phyloP scores from a whole-genome alignment of 257 asterid genomes.

The Cynanchum wilfordii region DNA sequence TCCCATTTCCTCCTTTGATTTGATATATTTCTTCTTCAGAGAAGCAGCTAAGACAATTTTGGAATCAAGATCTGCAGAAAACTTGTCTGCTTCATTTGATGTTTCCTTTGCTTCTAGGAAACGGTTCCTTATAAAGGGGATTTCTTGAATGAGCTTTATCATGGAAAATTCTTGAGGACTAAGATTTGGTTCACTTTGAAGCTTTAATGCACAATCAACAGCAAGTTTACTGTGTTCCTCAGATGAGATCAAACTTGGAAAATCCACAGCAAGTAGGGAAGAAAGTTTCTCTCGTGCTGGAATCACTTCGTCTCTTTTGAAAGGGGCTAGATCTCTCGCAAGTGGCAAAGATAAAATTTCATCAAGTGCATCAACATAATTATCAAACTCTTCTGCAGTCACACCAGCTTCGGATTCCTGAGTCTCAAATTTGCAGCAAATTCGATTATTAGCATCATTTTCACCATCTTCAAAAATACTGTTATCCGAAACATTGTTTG shows the following conservation, averaged over 20 bases:
- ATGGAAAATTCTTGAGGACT: slow-evolving; percentile 24
- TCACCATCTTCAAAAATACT: neutral
- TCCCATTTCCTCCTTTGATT: slow-evolving; percentile 29
- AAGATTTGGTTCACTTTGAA: slow-evolving; percentile 29
- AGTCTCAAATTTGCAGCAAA: neutral
- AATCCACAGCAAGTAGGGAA: slow-evolving; percentile 29
- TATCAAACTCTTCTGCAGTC: slow-evolving; percentile 29
- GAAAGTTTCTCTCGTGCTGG: slow-evolving; percentile 27
- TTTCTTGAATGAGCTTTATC: slow-evolving; percentile 31
- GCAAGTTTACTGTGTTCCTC: slow-evolving; percentile 21
- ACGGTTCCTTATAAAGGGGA: slow-evolving; percentile 20
- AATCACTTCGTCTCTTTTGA: slow-evolving; percentile 11
- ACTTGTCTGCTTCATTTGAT: slow-evolving; percentile 21
- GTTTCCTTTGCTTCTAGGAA: slow-evolving; percentile 28
- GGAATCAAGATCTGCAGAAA: slow-evolving; percentile 28
- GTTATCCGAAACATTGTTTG: neutral
- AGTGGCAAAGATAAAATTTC: slow-evolving; percentile 23
- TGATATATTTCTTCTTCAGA: slow-evolving; percentile 27
- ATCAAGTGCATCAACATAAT: slow-evolving; percentile 37
- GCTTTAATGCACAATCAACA: slow-evolving; percentile 22
- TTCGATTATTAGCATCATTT: neutral
- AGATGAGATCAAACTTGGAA: slow-evolving; percentile 24
- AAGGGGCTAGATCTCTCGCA: slow-evolving; percentile 7
- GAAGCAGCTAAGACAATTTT: slow-evolving; percentile 19
- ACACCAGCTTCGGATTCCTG: slow-evolving; percentile 9